Conservation (phyloP, 192 early-diverging fungal species). For the Geosiphon pyriformis region DNA sequence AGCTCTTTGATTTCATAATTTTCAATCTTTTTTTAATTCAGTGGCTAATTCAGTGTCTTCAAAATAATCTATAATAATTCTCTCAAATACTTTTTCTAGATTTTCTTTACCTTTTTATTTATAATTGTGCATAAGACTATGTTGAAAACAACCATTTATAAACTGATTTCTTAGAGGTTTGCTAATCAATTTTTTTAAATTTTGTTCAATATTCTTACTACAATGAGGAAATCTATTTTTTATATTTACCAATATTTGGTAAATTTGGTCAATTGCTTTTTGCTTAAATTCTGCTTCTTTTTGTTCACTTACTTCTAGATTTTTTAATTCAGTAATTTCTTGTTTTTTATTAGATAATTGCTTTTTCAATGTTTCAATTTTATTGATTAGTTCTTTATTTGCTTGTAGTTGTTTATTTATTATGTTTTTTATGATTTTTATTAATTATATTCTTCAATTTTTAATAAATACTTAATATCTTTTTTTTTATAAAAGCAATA, state of each 20-base stretch:
- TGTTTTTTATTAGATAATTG: background rate
- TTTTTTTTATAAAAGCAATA: no score
- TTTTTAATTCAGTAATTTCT: conserved; percentile 10
- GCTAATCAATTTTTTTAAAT: conserved; percentile 11
- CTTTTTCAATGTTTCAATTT: background rate
- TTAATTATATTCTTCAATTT: conserved; percentile 1
- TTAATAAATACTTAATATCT: no score
- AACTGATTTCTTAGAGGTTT: conserved; percentile 10
- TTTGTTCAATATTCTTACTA: conserved; percentile 14
- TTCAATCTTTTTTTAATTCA: conserved; percentile 1
- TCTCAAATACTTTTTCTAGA: conserved; percentile 3
- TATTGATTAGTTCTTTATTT: conserved; percentile 5
- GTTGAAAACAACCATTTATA: conserved; percentile 7
- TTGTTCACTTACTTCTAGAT: conserved; percentile 12
- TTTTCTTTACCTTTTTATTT: conserved; percentile 1
- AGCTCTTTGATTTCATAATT: background rate
- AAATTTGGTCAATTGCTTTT: conserved; percentile 9
- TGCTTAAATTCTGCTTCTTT: conserved; percentile 15
- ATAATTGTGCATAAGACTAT: conserved; percentile 5
- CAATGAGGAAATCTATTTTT: conserved; percentile 10
- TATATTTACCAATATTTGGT: conserved; percentile 12
- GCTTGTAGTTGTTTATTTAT: conserved; percentile 1
- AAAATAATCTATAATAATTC: no score
- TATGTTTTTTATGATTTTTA: conserved; percentile 5
- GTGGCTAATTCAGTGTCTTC: conserved; percentile 8